phyloP scores from a whole-genome alignment of 805 yeast species.

The Zygosaccharomyces gambellarensis region DNA sequence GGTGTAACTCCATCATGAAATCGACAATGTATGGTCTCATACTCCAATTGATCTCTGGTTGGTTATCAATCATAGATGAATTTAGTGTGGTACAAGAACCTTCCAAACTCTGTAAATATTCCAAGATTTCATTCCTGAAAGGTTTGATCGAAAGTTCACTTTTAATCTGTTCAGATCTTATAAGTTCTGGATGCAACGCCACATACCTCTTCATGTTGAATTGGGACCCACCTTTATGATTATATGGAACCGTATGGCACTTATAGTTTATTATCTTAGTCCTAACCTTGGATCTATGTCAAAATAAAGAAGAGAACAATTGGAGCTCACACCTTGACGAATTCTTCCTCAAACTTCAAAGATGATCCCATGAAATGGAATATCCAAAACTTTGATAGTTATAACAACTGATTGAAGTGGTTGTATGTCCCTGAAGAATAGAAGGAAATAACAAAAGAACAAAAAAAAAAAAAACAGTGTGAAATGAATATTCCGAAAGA shows the following conservation, averaged over 20 bases:
- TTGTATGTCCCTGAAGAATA: neutral
- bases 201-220: constrained; percentile 39
- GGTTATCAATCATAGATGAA: constrained; percentile 67
- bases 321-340: neutral
- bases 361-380: neutral
- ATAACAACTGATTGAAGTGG: too few relatives aligned
- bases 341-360: constrained; percentile 3
- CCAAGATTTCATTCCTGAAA: constrained; percentile 41
- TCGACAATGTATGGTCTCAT: constrained; percentile 78
- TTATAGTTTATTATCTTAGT: neutral
- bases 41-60: constrained; percentile 77
- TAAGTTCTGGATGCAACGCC: constrained; percentile 40
- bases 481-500: neutral
- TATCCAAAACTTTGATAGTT: neutral
- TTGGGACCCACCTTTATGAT: constrained; percentile 43
- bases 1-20: constrained; percentile 64
- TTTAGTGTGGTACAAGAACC: constrained; percentile 20
- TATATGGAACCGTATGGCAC: neutral
- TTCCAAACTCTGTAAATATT: constrained; percentile 40
- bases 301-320: neutral
- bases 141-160: constrained; percentile 40
- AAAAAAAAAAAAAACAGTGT: too few relatives aligned
- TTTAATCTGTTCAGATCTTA: constrained; percentile 42
- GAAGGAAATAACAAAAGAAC: neutral
- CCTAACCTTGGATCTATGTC: neutral